Base-by-base conservation (phyloP, 768 basidiomycete genomes). In the Agrocybe pediades region DNA sequence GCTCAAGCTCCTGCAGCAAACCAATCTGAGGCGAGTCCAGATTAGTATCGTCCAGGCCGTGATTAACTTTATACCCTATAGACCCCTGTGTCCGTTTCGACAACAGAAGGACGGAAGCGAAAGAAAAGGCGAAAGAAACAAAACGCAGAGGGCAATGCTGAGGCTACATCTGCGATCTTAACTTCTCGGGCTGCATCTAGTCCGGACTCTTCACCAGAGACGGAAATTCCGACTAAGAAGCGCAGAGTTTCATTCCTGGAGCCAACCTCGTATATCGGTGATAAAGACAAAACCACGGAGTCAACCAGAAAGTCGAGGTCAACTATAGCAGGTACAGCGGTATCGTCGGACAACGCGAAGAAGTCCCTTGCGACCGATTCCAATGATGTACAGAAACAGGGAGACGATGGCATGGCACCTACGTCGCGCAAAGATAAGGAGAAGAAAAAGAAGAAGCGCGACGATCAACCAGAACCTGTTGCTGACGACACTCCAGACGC, bases 51-150 rank as follows among this genome's bases (percentile, higher is more conserved):
- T 30, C n/a, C 17, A 29, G 9, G n/a, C n/a, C 26, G 9, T 29
- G 9, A 19, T n/a, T 40, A 16, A 40, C 9, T 26, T 30, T 25
- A 4, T 26, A 27, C 17, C 27, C 16, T 27, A 6, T 43, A 58
- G 57, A 21, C 45, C 17, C 27, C 40, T 1, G 19, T 25, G 9
- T 45, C 40, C 27, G 30, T 13, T 25, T 40, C 46, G 27, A 29
- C 46, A 6, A 47, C 25, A 17, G 52, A 52, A 23, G 51, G 52
- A 49, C 58, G 57, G 50, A 42, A 41, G 23, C 62, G 63, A 52
- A 69, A 65, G 57, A 59, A 58, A 51, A 41, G 40, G 21, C 62
- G 63, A 53, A 69, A 65, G 57, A 65, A 63, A 55, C 40, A 44
- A 21, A 62, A 57, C 30, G 40, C 48, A 23, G 56, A 49, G 19